A percentile compares a stretch with the other conserved stretches of the same genome.
Conservation (phyloP, 768 basidiomycete genomes). For the Termitomyces sp. region DNA sequence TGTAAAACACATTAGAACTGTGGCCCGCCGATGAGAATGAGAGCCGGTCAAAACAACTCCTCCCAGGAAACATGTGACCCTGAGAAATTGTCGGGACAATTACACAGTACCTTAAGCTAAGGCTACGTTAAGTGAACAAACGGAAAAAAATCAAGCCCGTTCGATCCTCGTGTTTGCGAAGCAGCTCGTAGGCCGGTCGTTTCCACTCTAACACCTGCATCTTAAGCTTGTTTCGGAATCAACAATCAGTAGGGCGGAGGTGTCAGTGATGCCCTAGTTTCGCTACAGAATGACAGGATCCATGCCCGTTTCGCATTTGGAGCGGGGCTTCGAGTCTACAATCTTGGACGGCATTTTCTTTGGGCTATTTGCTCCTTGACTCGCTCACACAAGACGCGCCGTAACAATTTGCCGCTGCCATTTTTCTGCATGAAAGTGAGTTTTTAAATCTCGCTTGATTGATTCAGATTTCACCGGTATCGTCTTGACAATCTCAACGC, state of each 20-base stretch:
- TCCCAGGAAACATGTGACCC: neutral
- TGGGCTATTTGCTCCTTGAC: constrained; percentile 8
- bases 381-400: constrained; percentile 33
- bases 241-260: neutral
- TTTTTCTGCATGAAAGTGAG: constrained; percentile 30
- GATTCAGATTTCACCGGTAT: constrained; percentile 21
- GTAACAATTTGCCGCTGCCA: constrained; percentile 49
- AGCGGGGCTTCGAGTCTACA: neutral
- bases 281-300: neutral
- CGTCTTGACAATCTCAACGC: constrained; percentile 29
- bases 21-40: too few species aligned
- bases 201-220: neutral
- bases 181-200: neutral
- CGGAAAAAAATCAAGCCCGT: neutral
- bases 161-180: neutral
- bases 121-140: neutral
- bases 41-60: too few species aligned
- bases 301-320: neutral
- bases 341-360: constrained; percentile 9
- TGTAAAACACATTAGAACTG: too few species aligned
- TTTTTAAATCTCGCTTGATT: neutral
- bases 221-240: neutral
- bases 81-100: too few species aligned
- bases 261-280: neutral
- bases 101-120: neutral